Evolutionary conservation across 352 stramenopile genomes (phyloP), one percentile per base, ranked within the genome.

Genomic region (Phytophthora tentaculata): DNA sequence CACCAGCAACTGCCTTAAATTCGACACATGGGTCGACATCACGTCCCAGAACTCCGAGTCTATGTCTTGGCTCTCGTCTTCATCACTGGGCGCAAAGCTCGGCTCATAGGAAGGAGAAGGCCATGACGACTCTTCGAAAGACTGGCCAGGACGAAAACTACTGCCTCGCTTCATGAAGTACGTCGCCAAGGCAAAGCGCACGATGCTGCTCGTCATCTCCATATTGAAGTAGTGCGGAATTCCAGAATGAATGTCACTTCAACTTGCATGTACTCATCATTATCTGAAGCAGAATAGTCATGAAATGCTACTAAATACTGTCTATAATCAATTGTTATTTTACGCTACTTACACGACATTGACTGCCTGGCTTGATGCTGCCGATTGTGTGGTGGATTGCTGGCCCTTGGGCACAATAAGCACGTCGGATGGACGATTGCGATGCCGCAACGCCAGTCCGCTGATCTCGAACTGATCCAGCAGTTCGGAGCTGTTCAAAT

Each of bases 401-500:
- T 71, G 68, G 37, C 5, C 47, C 5, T 73, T 79, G 2, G 75
- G 75, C 8, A 83, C 75, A 60, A 80, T 68, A 0, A 88, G 52
- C 23, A 86, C 75, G 44, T 83, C 80, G 4, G 56, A 73, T 12
- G 77, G 77, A 16, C 71, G 69, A 4, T 69, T 61, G 24, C 77
- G 71, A 64, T 87, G 78, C 9, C 74, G 67, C 8, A 89, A 63
- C 10, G 76, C 74, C 8, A 89, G 53, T 7, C 78, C 80, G 7
- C 67, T 76, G 45, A 89, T 81, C 69, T 89, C 80, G 32, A 89
- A 89, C 54, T 84, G 73, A 55, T 83, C 71, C 6, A 89, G 67
- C 47, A 84, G 57, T 72, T 87, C 78, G 10, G 80, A 87, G 67
- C 72, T 85, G 26, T 79, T 71, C 14, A 89, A 56, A 10, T 80